Evolutionary conservation across 805 yeast genomes (phyloP).

Genomic region (Pichia manshurica): DNA sequence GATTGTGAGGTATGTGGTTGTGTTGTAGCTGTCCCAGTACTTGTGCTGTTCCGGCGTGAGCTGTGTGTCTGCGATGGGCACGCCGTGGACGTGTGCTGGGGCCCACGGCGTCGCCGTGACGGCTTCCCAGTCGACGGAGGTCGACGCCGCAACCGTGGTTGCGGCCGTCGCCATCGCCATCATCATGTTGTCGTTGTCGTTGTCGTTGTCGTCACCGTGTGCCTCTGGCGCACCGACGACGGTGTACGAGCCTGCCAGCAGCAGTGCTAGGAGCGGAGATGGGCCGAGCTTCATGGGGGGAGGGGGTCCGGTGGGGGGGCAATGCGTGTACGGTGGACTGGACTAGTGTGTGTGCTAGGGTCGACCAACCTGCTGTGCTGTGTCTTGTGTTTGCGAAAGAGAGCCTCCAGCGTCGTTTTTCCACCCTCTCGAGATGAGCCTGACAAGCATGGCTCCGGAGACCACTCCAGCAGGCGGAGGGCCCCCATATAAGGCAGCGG

Average conservation of each 20-base stretch:
- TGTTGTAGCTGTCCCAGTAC: constrained; percentile 75
- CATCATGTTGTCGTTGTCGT: background rate
- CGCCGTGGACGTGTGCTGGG: constrained; percentile 50
- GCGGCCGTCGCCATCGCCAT: constrained; percentile 6
- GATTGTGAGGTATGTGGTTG: constrained; percentile 65
- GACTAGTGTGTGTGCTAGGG: no score
- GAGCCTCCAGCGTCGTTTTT: no score
- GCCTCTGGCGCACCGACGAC: constrained; percentile 33
- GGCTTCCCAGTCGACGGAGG: constrained; percentile 5
- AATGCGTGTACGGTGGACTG: no score
- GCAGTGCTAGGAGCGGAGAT: constrained; percentile 45
- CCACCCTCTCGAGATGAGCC: no score
- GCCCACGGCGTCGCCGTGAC: constrained; percentile 43
- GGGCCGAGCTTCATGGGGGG: no score
- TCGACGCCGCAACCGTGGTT: background rate
- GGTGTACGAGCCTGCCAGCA: constrained; percentile 55
- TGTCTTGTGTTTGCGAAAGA: no score
- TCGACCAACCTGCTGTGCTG: no score
- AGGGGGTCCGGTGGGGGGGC: no score
- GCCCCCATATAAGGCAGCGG: no score
- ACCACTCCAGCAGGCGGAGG: no score
- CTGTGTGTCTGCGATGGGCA: constrained; percentile 63
- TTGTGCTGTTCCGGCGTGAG: constrained; percentile 65
- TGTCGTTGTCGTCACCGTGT: constrained; percentile 32
- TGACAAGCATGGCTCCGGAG: no score